Conservation (phyloP, 805 yeast species). For the Saturnispora silvae region DNA sequence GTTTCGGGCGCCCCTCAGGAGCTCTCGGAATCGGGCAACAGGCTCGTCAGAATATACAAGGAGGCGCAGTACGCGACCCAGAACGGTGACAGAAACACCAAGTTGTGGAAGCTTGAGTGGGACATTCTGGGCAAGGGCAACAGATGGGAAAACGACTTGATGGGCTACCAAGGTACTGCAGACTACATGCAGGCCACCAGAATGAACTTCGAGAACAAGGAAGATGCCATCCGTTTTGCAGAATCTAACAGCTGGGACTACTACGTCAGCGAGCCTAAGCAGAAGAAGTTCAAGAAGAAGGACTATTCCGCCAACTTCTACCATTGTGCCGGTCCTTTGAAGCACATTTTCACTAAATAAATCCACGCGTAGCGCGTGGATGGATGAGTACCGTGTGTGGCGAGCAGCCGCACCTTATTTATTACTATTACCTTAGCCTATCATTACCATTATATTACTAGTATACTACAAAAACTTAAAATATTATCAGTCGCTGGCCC, state of each 20-base stretch:
- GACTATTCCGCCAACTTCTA: slow-evolving; percentile 62
- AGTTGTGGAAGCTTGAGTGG: slow-evolving; percentile 73
- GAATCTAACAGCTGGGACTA: slow-evolving; percentile 80
- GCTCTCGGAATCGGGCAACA: slow-evolving; percentile 33
- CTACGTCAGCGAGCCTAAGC: slow-evolving; percentile 72
- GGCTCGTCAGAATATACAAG: slow-evolving; percentile 68
- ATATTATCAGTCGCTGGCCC: too few species aligned
- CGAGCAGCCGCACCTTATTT: too few species aligned
- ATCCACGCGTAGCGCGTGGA: background rate
- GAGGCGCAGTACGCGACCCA: slow-evolving; percentile 78
- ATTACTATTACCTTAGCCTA: too few species aligned
- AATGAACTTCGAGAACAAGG: slow-evolving; percentile 63
- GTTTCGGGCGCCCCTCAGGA: slow-evolving; percentile 73
- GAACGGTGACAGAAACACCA: slow-evolving; percentile 46
- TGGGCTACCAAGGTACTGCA: slow-evolving; percentile 72
- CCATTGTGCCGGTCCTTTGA: slow-evolving; percentile 61
- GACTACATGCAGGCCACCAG: slow-evolving; percentile 77
- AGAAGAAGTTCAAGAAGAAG: slow-evolving; percentile 62
- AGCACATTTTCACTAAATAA: slow-evolving; percentile 73
- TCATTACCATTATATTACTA: background rate
- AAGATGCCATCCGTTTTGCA: slow-evolving; percentile 63
- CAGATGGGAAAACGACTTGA: slow-evolving; percentile 84
- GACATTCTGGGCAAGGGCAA: slow-evolving; percentile 66
- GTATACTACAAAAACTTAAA: too few species aligned
- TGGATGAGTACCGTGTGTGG: too few species aligned